Conservation (phyloP, 768 basidiomycete species). For the Phaeotremella skinneri region DNA sequence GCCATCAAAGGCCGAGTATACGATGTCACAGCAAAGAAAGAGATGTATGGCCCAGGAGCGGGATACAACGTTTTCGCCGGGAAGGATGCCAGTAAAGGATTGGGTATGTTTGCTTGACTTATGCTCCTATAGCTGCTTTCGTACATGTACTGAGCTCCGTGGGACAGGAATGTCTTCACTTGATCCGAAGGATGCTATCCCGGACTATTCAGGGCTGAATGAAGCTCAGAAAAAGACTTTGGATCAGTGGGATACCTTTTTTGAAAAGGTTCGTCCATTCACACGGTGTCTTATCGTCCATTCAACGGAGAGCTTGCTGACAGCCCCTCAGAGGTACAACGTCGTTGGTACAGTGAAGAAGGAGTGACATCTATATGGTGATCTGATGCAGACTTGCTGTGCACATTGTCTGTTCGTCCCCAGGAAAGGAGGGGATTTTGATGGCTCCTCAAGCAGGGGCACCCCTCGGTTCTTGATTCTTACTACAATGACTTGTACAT, state of each 20-base stretch:
- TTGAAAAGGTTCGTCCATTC: conserved; percentile 62
- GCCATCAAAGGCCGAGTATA: conserved; percentile 93
- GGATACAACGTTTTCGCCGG: conserved; percentile 73
- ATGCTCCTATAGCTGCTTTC: neutral
- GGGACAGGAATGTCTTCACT: conserved; percentile 70
- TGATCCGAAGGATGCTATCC: conserved; percentile 76
- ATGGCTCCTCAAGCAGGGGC: too few species aligned
- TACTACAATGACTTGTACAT: too few species aligned
- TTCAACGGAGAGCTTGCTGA: conserved; percentile 1
- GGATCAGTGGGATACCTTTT: conserved; percentile 86
- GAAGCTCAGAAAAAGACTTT: conserved; percentile 74
- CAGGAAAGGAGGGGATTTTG: too few species aligned
- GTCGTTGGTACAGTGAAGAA: conserved; percentile 68
- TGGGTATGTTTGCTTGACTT: conserved; percentile 55
- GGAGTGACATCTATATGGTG: too few species aligned
- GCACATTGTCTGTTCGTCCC: too few species aligned
- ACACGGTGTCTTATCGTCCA: neutral
- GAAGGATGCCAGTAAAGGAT: conserved; percentile 83
- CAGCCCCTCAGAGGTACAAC: conserved; percentile 69
- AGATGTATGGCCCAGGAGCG: conserved; percentile 81
- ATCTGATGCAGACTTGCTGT: too few species aligned
- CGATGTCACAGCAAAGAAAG: conserved; percentile 78
- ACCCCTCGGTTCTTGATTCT: too few species aligned
- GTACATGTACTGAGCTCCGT: neutral
- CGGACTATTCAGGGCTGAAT: conserved; percentile 75